phyloP scores from a whole-genome alignment of 1,284 basidiomycete genomes.

The Flammula alnicola region DNA sequence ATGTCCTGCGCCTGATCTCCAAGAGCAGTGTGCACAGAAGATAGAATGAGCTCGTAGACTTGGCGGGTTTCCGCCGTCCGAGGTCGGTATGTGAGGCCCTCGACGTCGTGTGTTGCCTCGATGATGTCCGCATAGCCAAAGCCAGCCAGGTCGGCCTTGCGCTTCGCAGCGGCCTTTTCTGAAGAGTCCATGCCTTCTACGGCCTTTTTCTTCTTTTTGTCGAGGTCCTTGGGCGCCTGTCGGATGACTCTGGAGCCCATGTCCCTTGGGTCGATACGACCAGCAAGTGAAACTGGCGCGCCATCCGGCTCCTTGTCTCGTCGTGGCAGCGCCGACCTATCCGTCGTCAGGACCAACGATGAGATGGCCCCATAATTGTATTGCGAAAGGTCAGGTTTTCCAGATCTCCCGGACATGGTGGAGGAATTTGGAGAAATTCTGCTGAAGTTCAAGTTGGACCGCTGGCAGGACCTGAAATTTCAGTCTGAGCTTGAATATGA shows the following conservation, averaged over 20 bases:
- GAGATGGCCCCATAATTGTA: conserved; percentile 94
- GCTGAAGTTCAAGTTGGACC: no score
- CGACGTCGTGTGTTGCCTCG: conserved; percentile 91
- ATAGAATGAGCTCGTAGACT: conserved; percentile 93
- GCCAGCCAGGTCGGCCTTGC: conserved; percentile 56
- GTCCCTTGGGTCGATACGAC: conserved; percentile 87
- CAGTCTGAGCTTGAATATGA: no score
- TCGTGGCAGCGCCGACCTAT: conserved; percentile 74
- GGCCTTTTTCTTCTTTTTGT: conserved; percentile 93
- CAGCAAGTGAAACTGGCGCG: conserved; percentile 90
- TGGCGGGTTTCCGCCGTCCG: conserved; percentile 93
- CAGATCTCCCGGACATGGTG: conserved; percentile 6
- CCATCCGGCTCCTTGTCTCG: conserved; percentile 96
- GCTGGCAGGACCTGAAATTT: no score
- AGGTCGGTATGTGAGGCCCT: conserved; percentile 92
- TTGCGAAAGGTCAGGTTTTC: conserved; percentile 77
- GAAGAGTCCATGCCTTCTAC: conserved; percentile 56
- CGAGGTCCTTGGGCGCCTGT: conserved; percentile 88
- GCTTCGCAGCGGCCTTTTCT: conserved; percentile 61
- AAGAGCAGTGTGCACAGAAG: conserved; percentile 79
- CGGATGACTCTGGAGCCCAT: conserved; percentile 94
- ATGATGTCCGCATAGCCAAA: conserved; percentile 89
- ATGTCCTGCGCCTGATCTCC: conserved; percentile 98
- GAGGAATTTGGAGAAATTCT: no score
- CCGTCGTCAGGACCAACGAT: conserved; percentile 84